Evolutionary conservation across 108 stramenopile genomes (phyloP), one percentile per base, ranked within the genome.

Genomic region (Bacterosira constricta): DNA sequence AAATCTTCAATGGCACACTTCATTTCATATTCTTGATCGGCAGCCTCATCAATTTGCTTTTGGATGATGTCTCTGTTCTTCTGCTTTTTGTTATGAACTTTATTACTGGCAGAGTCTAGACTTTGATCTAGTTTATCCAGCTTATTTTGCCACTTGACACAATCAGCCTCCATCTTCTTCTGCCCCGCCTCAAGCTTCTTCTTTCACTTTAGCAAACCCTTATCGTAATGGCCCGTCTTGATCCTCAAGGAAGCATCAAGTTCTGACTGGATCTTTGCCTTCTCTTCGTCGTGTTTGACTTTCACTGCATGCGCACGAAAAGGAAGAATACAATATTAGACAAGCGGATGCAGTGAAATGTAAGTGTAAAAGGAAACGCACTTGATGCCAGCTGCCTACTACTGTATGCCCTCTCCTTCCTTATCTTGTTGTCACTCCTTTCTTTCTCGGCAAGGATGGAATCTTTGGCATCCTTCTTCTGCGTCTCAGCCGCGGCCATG

Each of bases 41-140:
- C 37, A 1, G 34, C 38, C 18, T 37, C 52, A 15, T 66, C 37
- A 37, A 4, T 39, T 25, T 66, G 65, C 32, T 66, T 31, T 34
- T 64, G 63, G 21, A 64, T 41, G 29, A 34, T 11, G 7, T 13
- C 23, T 20, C 63, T 13, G 31, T 50, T 15, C 2, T 50, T 49
- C 29, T 36, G 39, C 44, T 42, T 54, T 26, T 54, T 26, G 29
- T 54, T 54, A 3, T 54, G 20, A n/a, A n/a, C n/a, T n/a, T n/a
- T n/a, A n/a, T n/a, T n/a, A n/a, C n/a, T n/a, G n/a, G n/a, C n/a
- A n/a, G n/a, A n/a, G n/a, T n/a, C n/a, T n/a, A n/a, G n/a, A n/a
- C n/a, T n/a, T n/a, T n/a, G n/a, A n/a, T n/a, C n/a, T n/a, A n/a
- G n/a, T n/a, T n/a, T n/a, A n/a, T n/a, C n/a, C n/a, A n/a, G n/a